Conservation (phyloP, 768 basidiomycete genomes). For the Hygrocybe punicea region DNA sequence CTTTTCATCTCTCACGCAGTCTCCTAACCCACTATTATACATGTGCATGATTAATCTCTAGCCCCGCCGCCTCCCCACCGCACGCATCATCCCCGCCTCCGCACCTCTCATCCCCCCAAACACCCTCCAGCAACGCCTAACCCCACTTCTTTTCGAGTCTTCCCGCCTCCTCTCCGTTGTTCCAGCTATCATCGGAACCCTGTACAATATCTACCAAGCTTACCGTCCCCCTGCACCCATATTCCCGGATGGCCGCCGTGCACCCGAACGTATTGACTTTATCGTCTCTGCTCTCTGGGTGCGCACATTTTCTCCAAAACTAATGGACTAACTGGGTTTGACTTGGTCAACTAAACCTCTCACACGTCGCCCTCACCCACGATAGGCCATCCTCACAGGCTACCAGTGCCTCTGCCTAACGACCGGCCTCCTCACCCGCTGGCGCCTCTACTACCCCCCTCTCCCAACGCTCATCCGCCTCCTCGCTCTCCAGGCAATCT, state of each 20-base stretch:
- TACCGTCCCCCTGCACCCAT: constrained; percentile 40
- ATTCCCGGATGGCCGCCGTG: constrained; percentile 22
- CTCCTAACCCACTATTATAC: not conserved
- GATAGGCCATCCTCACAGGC: constrained; percentile 76
- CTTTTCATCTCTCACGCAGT: constrained; percentile 1
- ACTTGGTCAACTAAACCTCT: not conserved
- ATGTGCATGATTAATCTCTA: constrained; percentile 20
- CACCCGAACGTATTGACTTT: constrained; percentile 61
- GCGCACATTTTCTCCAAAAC: constrained; percentile 19
- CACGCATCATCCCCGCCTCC: constrained; percentile 55
- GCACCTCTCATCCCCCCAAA: constrained; percentile 49
- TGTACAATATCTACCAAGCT: constrained; percentile 58
- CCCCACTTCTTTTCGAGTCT: constrained; percentile 64
- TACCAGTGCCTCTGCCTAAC: constrained; percentile 86
- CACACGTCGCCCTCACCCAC: constrained; percentile 1
- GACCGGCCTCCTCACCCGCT: constrained; percentile 83
- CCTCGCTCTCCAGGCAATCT: constrained; percentile 89
- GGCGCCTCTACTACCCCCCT: constrained; percentile 88
- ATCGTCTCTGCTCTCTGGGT: constrained; percentile 73
- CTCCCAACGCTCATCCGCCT: constrained; percentile 87
- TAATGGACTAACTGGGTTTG: too few species aligned
- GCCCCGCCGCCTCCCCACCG: constrained; percentile 67
- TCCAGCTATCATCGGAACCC: constrained; percentile 63
- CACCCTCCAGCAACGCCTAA: constrained; percentile 45
- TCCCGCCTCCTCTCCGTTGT: constrained; percentile 70